Conservation (phyloP, 345 rosid genomes). For the Conringia planisiliqua region DNA sequence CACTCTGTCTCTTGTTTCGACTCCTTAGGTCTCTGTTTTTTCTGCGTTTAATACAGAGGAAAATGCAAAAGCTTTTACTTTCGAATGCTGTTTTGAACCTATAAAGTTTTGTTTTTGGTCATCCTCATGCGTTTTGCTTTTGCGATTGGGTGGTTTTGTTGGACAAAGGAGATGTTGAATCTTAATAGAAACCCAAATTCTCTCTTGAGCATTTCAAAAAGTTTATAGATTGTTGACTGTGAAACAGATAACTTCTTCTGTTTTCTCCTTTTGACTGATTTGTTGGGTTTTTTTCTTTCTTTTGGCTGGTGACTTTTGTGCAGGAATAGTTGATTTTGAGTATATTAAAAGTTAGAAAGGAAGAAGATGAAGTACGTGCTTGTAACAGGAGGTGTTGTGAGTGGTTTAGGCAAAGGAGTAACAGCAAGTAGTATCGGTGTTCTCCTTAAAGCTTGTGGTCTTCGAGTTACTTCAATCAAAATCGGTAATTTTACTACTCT, state of each 20-base stretch:
- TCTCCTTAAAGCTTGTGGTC: conserved; percentile 74
- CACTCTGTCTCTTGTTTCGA: background rate
- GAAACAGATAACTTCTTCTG: background rate
- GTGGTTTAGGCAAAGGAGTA: conserved; percentile 72
- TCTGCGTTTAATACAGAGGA: background rate
- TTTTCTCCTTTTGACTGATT: background rate
- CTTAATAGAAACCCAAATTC: background rate
- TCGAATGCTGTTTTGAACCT: background rate
- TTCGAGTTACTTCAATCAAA: conserved; percentile 77
- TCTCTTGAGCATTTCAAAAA: conserved; percentile 5
- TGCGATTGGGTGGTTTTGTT: background rate
- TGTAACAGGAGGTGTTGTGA: conserved; percentile 69
- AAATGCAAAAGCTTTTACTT: conserved; percentile 17
- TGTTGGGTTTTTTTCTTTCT: background rate
- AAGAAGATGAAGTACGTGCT: conserved; percentile 56
- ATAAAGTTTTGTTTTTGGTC: background rate
- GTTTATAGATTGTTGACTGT: background rate
- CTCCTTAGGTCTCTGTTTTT: conserved; percentile 3
- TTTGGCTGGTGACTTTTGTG: background rate
- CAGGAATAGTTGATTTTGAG: conserved; percentile 14
- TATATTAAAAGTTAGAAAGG: background rate
- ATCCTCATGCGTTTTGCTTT: background rate
- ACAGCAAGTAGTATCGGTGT: conserved; percentile 67
- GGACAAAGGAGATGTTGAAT: background rate
- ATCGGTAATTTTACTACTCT: conserved; percentile 47